Percentiles rank a stretch among this genome's conserved stretches.
These are phyloP conservation scores for Larix kaempferi DNA, from an alignment of 75 land plant genomes.

Conservation along the genomic window DNA sequence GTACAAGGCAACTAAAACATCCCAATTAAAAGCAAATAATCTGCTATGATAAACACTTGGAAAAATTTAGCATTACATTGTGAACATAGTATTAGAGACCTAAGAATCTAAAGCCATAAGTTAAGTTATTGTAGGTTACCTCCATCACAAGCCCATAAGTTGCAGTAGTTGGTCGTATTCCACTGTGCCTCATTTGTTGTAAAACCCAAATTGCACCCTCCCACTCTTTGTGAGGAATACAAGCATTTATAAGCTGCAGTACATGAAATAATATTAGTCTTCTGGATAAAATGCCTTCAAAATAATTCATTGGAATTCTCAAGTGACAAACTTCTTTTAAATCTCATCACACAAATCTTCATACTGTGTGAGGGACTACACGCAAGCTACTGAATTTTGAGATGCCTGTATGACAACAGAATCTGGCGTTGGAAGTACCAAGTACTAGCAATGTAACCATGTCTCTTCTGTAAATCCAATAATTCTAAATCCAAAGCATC, in stretches of 20 bases:
- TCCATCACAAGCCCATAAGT: conserved; percentile 93
- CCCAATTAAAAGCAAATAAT: too few species aligned
- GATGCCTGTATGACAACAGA: background rate
- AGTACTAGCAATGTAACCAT: background rate
- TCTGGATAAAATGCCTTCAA: background rate
- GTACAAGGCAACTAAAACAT: too few species aligned
- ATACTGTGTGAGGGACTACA: background rate
- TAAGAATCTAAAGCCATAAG: background rate
- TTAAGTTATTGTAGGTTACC: conserved; percentile 28
- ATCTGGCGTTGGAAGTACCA: background rate
- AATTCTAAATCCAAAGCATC: background rate
- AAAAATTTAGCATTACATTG: too few species aligned
- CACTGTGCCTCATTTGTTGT: conserved; percentile 48
- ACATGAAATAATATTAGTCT: background rate
- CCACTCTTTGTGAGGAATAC: conserved; percentile 77
- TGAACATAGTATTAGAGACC: too few species aligned
- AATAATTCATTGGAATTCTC: background rate
- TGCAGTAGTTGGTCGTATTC: conserved; percentile 50
- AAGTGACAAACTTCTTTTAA: background rate
- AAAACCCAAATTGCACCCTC: conserved; percentile 83
- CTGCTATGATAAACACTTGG: too few species aligned
- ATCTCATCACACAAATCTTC: background rate
- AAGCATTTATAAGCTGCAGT: conserved; percentile 83
- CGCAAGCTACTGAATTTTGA: background rate
- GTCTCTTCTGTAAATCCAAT: background rate